Evolutionary conservation across 2,329 filamentous ascomycete species (phyloP), one percentile per base, ranked within the genome.

Genomic region (Tolypocladium tropicale): DNA sequence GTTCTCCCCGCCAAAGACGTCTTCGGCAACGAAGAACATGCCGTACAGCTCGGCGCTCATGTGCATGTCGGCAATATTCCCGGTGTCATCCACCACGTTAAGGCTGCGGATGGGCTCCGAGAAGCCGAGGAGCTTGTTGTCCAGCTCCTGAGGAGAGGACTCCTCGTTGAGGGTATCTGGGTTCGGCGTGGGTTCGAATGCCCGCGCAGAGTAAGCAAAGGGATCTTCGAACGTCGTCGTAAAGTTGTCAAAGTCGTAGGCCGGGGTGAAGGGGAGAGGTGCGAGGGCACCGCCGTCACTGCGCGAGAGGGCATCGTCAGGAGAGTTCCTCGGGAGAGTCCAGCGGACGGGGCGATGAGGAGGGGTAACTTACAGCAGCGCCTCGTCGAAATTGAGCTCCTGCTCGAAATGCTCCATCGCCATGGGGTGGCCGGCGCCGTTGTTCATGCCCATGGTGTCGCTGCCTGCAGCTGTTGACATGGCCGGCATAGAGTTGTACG

Each of bases 11-110:
- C 84, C 70, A 75, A 89, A 92, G 6, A 90, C 88, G 63, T 90
- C 88, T 68, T 93, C 89, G 49, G 89, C 89, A 30, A 93, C 81
- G 67, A 92, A 91, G 76, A 93, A 93, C 88, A 93, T 92, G 78
- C 89, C 89, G 65, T 90, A 89, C 14, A 93, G 75, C 72, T 93
- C 88, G 56, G 88, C 88, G 25, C 80, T 79, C 77, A 92, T 84
- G 63, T 74, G 78, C 12, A 88, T 76, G 55, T 88, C 83, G 33
- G 81, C 80, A 57, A 81, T 77, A 53, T 84, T 78, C 54, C 82
- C 85, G 7, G 77, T 72, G 60, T 87, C 86, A 62, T 89, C 87
- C 52, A 90, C 70, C 9, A 90, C 73, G 4, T 80, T 79, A 37
- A 78, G 75, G 61, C 80, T 83, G 63, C 84, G 76, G 34, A 79